phyloP scores from a whole-genome alignment of 2,329 filamentous ascomycete genomes.

The Rhexocercosporidium sp. region DNA sequence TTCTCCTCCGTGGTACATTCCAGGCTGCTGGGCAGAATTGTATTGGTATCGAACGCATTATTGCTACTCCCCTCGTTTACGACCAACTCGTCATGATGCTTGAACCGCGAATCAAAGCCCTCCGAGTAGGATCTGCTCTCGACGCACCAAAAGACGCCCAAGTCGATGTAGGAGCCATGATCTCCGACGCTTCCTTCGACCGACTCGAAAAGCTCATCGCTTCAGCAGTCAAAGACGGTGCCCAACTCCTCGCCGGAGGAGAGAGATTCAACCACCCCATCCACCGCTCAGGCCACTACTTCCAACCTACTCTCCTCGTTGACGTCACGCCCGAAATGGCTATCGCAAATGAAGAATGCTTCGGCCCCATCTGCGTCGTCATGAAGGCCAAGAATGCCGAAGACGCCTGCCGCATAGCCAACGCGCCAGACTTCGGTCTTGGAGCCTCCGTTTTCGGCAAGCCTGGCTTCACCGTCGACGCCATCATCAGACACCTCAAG shows the following conservation, averaged over 20 bases:
- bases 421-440: conserved; percentile 83
- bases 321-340: conserved; percentile 86
- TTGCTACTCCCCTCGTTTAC: conserved; percentile 80
- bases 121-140: conserved; percentile 77
- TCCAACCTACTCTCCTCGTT: conserved; percentile 86
- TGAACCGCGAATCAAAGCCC: conserved; percentile 71
- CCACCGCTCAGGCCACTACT: conserved; percentile 85
- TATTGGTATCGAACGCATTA: conserved; percentile 93
- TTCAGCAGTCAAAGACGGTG: conserved; percentile 79
- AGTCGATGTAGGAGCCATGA: conserved; percentile 87
- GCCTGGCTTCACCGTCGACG: conserved; percentile 63
- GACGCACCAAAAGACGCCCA: conserved; percentile 51
- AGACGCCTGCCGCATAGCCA: conserved; percentile 78
- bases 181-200: conserved; percentile 77
- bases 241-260: conserved; percentile 81
- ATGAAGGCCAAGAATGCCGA: conserved; percentile 71
- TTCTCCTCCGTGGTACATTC: conserved; percentile 90
- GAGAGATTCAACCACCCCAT: conserved; percentile 72
- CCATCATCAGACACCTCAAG: conserved; percentile 70
- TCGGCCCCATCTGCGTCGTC: conserved; percentile 87
- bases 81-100: conserved; percentile 72
- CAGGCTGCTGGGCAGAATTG: conserved; percentile 97
- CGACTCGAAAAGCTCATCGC: conserved; percentile 77
- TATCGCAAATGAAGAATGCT: conserved; percentile 90
- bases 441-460: conserved; percentile 87